phyloP scores from a whole-genome alignment of 179 eudicot species.

The Heliamphora pulchella region DNA sequence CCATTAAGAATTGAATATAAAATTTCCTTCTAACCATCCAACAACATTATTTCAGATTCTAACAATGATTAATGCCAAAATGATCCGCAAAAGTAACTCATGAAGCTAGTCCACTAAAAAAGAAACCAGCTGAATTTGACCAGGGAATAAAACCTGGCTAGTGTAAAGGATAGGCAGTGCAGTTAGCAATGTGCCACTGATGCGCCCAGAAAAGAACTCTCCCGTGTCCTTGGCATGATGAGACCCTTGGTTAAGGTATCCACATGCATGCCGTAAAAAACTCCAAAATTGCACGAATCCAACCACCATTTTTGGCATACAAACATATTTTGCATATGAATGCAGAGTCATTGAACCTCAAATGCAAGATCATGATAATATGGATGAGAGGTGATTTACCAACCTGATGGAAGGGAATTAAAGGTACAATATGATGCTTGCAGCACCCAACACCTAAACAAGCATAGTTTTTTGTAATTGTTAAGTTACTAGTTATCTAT shows the following conservation, averaged over 20 bases:
- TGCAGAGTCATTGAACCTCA: not conserved
- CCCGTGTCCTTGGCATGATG: not conserved
- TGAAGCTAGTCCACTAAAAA: not conserved
- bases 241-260: conserved; percentile 8
- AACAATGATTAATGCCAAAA: not conserved
- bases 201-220: not conserved
- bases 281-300: not conserved
- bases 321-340: not conserved
- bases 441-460: too few relatives aligned
- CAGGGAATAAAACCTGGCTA: not conserved
- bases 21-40: not conserved
- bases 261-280: not conserved
- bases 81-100: not conserved
- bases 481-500: too few relatives aligned
- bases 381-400: conserved; percentile 1
- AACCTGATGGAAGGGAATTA: not conserved
- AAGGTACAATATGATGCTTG: not conserved
- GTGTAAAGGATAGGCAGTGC: not conserved
- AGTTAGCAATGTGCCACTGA: not conserved
- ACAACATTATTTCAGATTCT: not conserved
- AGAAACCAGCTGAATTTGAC: not conserved
- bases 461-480: too few relatives aligned
- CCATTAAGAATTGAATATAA: conserved; percentile 4
- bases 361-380: not conserved
- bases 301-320: not conserved